Evolutionary conservation across 192 early-diverging fungal species (phyloP).

Genomic region (Coemansia umbellata): DNA sequence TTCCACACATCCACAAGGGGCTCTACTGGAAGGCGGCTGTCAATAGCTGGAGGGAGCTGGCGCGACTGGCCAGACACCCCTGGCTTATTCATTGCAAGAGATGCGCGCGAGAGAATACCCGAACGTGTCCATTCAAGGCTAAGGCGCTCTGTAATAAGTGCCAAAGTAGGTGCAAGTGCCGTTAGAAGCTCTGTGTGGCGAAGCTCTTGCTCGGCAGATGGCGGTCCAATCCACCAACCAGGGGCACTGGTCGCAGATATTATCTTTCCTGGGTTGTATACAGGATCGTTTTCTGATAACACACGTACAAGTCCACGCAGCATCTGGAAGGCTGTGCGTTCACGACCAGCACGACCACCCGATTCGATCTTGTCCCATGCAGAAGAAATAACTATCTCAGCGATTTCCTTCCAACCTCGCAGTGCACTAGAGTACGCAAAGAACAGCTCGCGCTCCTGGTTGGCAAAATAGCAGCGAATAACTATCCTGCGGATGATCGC

Average conservation of each 20-base stretch:
- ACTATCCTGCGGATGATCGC: conserved; percentile 59
- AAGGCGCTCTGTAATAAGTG: conserved; percentile 36
- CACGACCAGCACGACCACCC: conserved; percentile 57
- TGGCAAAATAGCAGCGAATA: conserved; percentile 64
- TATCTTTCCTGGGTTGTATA: not conserved
- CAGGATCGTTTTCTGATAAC: conserved; percentile 28
- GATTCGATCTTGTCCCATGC: conserved; percentile 63
- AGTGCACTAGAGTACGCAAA: conserved; percentile 65
- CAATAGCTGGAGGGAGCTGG: conserved; percentile 35
- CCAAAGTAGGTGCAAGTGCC: conserved; percentile 37
- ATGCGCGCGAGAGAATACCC: conserved; percentile 24
- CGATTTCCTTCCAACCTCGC: conserved; percentile 77
- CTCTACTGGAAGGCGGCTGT: conserved; percentile 54
- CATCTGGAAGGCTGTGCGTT: conserved; percentile 56
- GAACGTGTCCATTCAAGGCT: conserved; percentile 41
- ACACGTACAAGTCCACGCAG: conserved; percentile 62
- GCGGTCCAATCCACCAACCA: conserved; percentile 25
- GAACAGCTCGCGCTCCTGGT: conserved; percentile 66
- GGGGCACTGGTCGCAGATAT: not conserved
- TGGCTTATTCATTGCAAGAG: conserved; percentile 30
- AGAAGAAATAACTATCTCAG: conserved; percentile 60
- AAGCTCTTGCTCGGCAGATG: conserved; percentile 25
- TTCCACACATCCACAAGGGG: conserved; percentile 53
- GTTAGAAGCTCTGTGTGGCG: conserved; percentile 36
- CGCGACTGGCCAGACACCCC: conserved; percentile 43